A percentile compares a stretch with the other conserved stretches of the same genome.
These are phyloP conservation scores for Monosporascus sp. DNA, from an alignment of 2,329 filamentous ascomycete genomes.

Conservation along the genomic window DNA sequence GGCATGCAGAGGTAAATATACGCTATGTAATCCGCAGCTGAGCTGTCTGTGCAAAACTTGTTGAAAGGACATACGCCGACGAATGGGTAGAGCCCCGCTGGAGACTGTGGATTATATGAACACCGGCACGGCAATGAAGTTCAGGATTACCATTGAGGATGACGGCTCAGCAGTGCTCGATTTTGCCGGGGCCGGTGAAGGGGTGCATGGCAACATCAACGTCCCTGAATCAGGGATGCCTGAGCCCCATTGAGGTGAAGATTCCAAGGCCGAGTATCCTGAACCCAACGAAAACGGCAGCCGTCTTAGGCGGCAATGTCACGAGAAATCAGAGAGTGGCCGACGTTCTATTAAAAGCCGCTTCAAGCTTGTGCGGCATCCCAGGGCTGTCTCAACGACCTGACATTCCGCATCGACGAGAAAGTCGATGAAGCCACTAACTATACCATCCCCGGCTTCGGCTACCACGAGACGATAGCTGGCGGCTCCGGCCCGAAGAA, in stretches of 20 bases:
- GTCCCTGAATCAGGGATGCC: slow-evolving; percentile 68
- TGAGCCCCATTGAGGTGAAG: slow-evolving; percentile 28
- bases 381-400: slow-evolving; percentile 28
- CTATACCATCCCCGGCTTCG: slow-evolving; percentile 22
- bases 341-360: slow-evolving; percentile 4
- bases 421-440: background rate
- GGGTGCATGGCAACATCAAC: slow-evolving; percentile 21
- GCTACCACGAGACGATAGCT: background rate
- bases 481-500: background rate
- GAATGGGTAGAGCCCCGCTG: slow-evolving; percentile 36
- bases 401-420: slow-evolving; percentile 39
- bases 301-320: slow-evolving; percentile 12
- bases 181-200: slow-evolving; percentile 48
- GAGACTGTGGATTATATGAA: slow-evolving; percentile 70
- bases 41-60: slow-evolving; percentile 27
- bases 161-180: slow-evolving; percentile 65
- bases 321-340: slow-evolving; percentile 7
- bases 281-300: slow-evolving; percentile 4
- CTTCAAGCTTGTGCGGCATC: slow-evolving; percentile 21
- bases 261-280: slow-evolving; percentile 23
- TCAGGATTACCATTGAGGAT: slow-evolving; percentile 45
- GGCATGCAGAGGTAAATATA: slow-evolving; percentile 32
- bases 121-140: slow-evolving; percentile 35
- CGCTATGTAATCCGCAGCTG: slow-evolving; percentile 35
- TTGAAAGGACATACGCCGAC: slow-evolving; percentile 22